These are phyloP conservation scores for Amborella trichopoda DNA, from an alignment of 164 flowering plant genomes.

Conservation along the genomic window DNA sequence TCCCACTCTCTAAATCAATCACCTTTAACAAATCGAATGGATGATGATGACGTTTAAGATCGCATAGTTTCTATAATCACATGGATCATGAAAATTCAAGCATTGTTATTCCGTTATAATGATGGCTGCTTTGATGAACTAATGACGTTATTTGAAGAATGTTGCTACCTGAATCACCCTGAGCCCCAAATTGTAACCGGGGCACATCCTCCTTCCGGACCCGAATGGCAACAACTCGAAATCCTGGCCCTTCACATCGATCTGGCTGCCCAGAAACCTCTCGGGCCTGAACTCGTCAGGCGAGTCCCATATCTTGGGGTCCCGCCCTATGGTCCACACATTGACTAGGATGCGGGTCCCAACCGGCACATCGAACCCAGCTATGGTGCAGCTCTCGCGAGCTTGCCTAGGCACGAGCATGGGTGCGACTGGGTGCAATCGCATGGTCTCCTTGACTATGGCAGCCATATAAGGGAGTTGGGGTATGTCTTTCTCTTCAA, in stretches of 20 bases:
- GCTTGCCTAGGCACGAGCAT: constrained; percentile 39
- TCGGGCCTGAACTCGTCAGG: constrained; percentile 56
- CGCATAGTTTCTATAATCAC: too few relatives aligned
- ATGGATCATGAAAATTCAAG: too few relatives aligned
- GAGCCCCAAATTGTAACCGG: constrained; percentile 47
- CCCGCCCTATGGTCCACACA: constrained; percentile 57
- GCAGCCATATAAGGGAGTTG: constrained; percentile 46
- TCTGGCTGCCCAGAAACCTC: constrained; percentile 40
- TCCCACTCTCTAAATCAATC: too few relatives aligned
- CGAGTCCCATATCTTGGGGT: constrained; percentile 42
- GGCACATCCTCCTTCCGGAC: constrained; percentile 75
- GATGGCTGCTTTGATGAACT: too few relatives aligned
- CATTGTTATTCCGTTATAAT: too few relatives aligned
- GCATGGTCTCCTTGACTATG: constrained; percentile 69
- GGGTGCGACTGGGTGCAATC: constrained; percentile 77
- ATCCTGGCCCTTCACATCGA: constrained; percentile 63
- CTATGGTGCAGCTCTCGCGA: constrained; percentile 28
- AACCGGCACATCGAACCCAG: constrained; percentile 44
- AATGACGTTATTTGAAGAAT: too few relatives aligned
- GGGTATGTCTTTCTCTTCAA: constrained; percentile 53
- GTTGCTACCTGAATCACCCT: constrained; percentile 43
- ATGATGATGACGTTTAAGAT: too few relatives aligned
- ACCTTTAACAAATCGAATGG: too few relatives aligned
- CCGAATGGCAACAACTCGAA: constrained; percentile 72
- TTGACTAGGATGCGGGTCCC: constrained; percentile 40